These are phyloP conservation scores for Xenoacremonium recifei DNA, from an alignment of 2,329 filamentous ascomycete genomes.

Conservation along the genomic window DNA sequence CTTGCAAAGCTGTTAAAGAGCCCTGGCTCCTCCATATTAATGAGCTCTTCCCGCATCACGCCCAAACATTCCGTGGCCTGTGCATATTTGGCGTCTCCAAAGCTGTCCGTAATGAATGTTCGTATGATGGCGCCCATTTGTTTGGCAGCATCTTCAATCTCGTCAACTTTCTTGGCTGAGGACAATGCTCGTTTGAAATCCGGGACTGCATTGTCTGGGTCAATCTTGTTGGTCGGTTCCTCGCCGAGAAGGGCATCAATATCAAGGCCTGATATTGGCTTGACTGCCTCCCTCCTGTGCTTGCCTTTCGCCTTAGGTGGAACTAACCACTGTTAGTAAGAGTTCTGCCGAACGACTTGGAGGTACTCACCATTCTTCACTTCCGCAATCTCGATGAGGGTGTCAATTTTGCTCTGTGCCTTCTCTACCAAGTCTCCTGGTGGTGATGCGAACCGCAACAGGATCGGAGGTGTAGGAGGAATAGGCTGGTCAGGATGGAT, in stretches of 20 bases:
- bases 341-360: background rate
- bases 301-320: conserved; percentile 76
- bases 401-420: conserved; percentile 56
- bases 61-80: conserved; percentile 73
- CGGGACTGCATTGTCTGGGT: conserved; percentile 74
- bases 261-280: conserved; percentile 87
- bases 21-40: conserved; percentile 70
- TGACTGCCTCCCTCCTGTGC: conserved; percentile 66
- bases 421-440: conserved; percentile 64
- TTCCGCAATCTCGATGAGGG: conserved; percentile 66
- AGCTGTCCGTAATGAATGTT: conserved; percentile 66
- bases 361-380: conserved; percentile 75
- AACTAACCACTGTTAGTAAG: conserved; percentile 47
- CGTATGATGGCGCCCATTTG: conserved; percentile 75
- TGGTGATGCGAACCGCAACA: conserved; percentile 72
- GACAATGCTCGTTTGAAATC: conserved; percentile 82
- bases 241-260: conserved; percentile 76
- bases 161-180: conserved; percentile 55
- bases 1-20: conserved; percentile 74
- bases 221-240: conserved; percentile 42
- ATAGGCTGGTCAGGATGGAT: conserved; percentile 67
- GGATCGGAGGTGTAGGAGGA: conserved; percentile 58
- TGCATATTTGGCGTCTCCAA: conserved; percentile 73
- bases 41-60: conserved; percentile 75
- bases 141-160: conserved; percentile 65